A percentile compares a stretch with the other conserved stretches of the same genome.
These are phyloP conservation scores for Veloboletus limbatus DNA, from an alignment of 1,284 basidiomycete genomes.

Conservation along the genomic window DNA sequence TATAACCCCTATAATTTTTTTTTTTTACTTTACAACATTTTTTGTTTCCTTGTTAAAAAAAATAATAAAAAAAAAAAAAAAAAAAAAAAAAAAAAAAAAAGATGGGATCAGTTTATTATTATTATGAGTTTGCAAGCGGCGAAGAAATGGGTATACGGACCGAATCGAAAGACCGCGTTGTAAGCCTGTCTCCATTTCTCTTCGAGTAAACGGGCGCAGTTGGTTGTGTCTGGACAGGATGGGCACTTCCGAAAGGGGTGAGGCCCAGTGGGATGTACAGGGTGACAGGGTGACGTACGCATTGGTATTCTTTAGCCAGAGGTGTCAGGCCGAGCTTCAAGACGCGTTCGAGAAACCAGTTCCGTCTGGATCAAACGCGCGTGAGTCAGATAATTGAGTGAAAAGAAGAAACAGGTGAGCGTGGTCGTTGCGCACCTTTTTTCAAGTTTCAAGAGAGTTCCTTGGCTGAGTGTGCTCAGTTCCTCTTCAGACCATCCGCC, in stretches of 20 bases:
- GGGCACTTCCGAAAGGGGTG: slow-evolving; percentile 50
- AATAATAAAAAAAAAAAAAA: no score
- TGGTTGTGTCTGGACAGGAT: slow-evolving; percentile 77
- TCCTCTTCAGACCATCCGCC: slow-evolving; percentile 83
- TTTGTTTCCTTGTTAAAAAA: no score
- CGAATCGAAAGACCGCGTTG: slow-evolving; percentile 83
- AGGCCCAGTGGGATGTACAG: neutral
- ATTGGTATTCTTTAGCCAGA: slow-evolving; percentile 88
- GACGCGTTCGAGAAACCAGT: slow-evolving; percentile 92
- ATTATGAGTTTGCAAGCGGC: no score
- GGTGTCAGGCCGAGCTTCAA: slow-evolving; percentile 87
- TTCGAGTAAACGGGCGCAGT: slow-evolving; percentile 84
- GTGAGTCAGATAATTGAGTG: neutral
- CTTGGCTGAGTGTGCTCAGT: slow-evolving; percentile 71
- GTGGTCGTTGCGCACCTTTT: slow-evolving; percentile 54
- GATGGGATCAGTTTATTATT: no score
- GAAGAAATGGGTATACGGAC: no score
- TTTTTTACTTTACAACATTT: no score
- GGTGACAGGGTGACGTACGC: slow-evolving; percentile 47
- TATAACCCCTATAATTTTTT: no score
- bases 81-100: no score
- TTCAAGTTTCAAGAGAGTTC: slow-evolving; percentile 84
- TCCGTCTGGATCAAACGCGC: slow-evolving; percentile 50
- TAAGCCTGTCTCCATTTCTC: slow-evolving; percentile 93
- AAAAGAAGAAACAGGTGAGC: neutral